A percentile compares a stretch with the other conserved stretches of the same genome.
phyloP scores from a whole-genome alignment of 139 green algal species.

The Tetratostichococcus sp. region DNA sequence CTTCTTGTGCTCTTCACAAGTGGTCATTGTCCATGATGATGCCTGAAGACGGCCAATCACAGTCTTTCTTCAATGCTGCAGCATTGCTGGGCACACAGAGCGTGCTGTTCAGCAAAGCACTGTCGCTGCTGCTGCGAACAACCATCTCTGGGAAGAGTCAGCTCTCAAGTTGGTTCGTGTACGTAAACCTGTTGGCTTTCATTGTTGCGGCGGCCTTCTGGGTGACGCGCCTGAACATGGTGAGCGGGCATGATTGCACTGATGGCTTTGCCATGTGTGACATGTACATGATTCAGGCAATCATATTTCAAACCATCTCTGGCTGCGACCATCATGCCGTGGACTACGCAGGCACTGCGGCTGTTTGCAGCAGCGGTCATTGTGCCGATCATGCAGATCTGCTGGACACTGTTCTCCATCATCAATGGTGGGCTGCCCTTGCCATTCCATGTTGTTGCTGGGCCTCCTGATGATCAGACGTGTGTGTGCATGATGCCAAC shows the following conservation, averaged over 20 bases:
- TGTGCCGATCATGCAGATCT: constrained; percentile 82
- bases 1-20: no score
- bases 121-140: constrained; percentile 75
- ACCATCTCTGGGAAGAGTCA: constrained; percentile 66
- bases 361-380: constrained; percentile 84
- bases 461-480: no score
- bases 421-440: no score
- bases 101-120: constrained; percentile 80
- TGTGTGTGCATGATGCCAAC: no score
- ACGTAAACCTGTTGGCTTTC: constrained; percentile 64
- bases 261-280: no score
- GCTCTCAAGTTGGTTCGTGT: constrained; percentile 79
- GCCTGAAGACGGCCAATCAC: no score
- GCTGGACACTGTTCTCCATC: constrained; percentile 82
- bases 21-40: no score
- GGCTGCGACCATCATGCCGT: no score
- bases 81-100: constrained; percentile 73
- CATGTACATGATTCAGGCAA: no score
- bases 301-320: no score
- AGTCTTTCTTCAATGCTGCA: no score
- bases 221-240: constrained; percentile 76
- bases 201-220: constrained; percentile 69
- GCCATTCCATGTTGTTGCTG: no score
- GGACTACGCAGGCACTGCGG: constrained; percentile 70
- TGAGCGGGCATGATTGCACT: constrained; percentile 1